Base-by-base conservation (phyloP, 805 yeast genomes). In the Schwanniomyces polymorphus region DNA sequence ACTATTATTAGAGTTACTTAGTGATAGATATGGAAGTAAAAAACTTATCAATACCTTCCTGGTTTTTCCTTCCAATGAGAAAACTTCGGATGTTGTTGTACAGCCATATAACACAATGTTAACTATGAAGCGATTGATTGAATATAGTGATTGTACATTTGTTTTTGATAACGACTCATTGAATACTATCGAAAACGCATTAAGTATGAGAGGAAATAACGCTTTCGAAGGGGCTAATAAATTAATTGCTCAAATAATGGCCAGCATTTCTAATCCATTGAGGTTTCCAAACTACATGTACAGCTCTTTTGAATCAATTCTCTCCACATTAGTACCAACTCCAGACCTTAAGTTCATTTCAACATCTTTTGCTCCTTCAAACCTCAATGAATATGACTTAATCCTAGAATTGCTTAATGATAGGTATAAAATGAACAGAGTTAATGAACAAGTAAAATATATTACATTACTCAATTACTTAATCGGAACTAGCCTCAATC, bases 61-160 rank as follows among this genome's bases (percentile, higher is more conserved):
- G 41, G 86, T 94, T 2, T 91, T 94, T 60, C 97, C 97, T 0
- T 79, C 83, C 41, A 84, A 81, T 46, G 90, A 87, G 49, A 68
- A 69, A 37, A 85, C 89, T 0, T 86, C 96, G 1, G 98, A 92
- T 57, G 97, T 91, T n/a, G 98, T 95, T 16, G 97, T 95, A 4
- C 98, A 94, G 62, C 98, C 99, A 0, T 94, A 94, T 67, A 94
- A 94, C 64, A 85, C 96, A 0, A 76, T 94, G 17, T 68, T 94
- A 44, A 85, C 99, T 0, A 73, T 95, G 55, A 82, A 84, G 61
- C 72, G 98, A 55, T 74, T 94, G 50, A 85, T 89, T 5, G 94
- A 90, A 54, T 81, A 80, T 57, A 88, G 97, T 38, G 97, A 94
- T 64, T 85, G 90, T 2, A 85, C 88, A 38, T 76, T 90, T n/a